Evolutionary conservation across 768 basidiomycete genomes (phyloP), one percentile per base, ranked within the genome.

Genomic region (Leccinum disarticulatum): DNA sequence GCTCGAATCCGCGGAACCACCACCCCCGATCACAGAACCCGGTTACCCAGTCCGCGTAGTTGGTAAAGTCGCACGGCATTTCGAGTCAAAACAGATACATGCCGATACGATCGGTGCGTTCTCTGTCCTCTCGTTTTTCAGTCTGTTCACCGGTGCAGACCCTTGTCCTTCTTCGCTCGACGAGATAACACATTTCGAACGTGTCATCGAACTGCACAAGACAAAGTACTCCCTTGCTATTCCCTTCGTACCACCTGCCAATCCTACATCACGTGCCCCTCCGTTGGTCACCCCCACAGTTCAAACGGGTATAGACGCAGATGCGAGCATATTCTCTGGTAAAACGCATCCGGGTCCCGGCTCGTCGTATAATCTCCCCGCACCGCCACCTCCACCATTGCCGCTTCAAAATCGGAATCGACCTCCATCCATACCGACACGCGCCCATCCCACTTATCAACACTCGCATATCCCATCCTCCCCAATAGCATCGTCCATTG

Each of bases 131-230:
- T 28, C 30, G 3, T 47, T 17, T 43, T 15, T 7, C 51, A 6
- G 19, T 4, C 9, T 53, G 62, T 17, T 22, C 15, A 6, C 13
- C 3, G 5, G 31, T 6, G 54, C 58, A 87, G 84, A 74, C 22
- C 66, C 59, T 27, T 87, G 83, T 68, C 57, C 59, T 17, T 82
- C 84, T 10, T 68, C 72, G 0, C 85, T 85, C 61, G 86, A 88
- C 4, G 87, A 91, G 70, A 77, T 85, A 7, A 59, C 65, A 3
- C 89, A 91, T 63, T 82, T 83, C 77, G 73, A 76, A 52, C 66
- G 60, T 5, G 87, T 89, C 10, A 74, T 76, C 4, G 66, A 77
- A 1, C 74, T 90, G 6, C 88, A 88, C 66, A 72, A 74, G 60
- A 77, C 74, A 1, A 74, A 73, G 33, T 91, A 90, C 65, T 79